Evolutionary conservation across 139 green algal genomes (phyloP), one percentile per base, ranked within the genome.

Genomic region (Prasinococcaceae sp.): DNA sequence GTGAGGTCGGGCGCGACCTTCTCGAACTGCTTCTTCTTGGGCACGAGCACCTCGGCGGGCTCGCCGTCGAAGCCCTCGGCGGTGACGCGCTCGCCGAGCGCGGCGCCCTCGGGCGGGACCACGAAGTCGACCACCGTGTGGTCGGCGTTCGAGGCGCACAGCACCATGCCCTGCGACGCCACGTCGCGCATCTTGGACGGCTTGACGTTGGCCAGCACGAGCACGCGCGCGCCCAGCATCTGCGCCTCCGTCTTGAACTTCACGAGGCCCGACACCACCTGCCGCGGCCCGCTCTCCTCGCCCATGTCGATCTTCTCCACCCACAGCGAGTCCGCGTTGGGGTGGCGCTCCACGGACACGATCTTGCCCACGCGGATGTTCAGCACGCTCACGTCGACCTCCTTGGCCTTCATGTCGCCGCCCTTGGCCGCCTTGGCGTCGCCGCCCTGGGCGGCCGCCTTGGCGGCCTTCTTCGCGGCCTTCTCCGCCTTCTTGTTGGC

Each of bases 1-100:
- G 33, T 38, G 33, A 90, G 68, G 30, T 88, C 81, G 3, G 79
- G 79, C 23, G 80, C 70, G 2, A 92, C 78, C 56, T 56, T 55
- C 61, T 94, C 85, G 25, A 93, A 77, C 4, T 88, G 46, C 55
- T 92, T 90, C 66, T 92, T 92, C 60, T 93, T 94, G 14, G 82
- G 86, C 33, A 59, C 64, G 6, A 69, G 41, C n/a, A 68, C 59
- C 14, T 63, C 52, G 29, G 47, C 53, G 6, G 59, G 50, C 50
- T 68, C 30, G 25, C 59, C 59, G 16, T 57, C 35, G 45, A 44
- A 48, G 41, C 58, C 58, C 29, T 42, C 23, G 17, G 61, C 61
- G 2, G 20, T 48, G 35, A 66, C 38, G 8, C 29, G 50, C 42
- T 60, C 48, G 25, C 58, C 58, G 4, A 66, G 22, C 4, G 48